Conservation (phyloP, 1,139 yeast species). For the Yamadazyma mexicana region DNA sequence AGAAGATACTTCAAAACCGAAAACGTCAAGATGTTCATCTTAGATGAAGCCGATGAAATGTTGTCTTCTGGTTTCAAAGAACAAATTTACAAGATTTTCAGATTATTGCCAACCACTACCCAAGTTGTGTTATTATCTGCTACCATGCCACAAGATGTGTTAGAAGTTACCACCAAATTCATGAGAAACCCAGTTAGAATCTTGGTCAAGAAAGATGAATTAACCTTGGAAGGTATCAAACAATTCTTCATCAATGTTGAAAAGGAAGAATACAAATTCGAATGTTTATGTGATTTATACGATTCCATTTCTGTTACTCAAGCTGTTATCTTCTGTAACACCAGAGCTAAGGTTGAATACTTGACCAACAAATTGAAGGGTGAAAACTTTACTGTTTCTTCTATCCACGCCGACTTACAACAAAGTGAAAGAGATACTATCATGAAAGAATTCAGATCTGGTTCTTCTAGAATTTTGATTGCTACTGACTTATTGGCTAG, state of each 20-base stretch:
- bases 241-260: constrained; percentile 96
- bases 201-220: constrained; percentile 96
- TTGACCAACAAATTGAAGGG: constrained; percentile 85
- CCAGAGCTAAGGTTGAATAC: constrained; percentile 95
- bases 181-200: constrained; percentile 97
- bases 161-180: constrained; percentile 95
- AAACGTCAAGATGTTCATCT: constrained; percentile 91
- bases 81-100: constrained; percentile 96
- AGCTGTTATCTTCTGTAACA: constrained; percentile 99
- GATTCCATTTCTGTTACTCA: constrained; percentile 98
- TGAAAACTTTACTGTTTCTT: constrained; percentile 91
- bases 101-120: constrained; percentile 88
- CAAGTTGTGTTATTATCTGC: constrained; percentile 97
- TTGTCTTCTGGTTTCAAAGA: constrained; percentile 95
- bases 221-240: constrained; percentile 97
- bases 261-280: constrained; percentile 89
- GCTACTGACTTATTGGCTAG: constrained; percentile 98
- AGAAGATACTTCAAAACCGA: constrained; percentile 89
- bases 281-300: constrained; percentile 94
- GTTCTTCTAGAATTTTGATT: constrained; percentile 95
- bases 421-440: constrained; percentile 97
- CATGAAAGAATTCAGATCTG: constrained; percentile 98
- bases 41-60: constrained; percentile 99
- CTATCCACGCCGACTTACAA: constrained; percentile 97
- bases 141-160: constrained; percentile 96